Conservation (phyloP, 83 land plant species). For the Picea abies region DNA sequence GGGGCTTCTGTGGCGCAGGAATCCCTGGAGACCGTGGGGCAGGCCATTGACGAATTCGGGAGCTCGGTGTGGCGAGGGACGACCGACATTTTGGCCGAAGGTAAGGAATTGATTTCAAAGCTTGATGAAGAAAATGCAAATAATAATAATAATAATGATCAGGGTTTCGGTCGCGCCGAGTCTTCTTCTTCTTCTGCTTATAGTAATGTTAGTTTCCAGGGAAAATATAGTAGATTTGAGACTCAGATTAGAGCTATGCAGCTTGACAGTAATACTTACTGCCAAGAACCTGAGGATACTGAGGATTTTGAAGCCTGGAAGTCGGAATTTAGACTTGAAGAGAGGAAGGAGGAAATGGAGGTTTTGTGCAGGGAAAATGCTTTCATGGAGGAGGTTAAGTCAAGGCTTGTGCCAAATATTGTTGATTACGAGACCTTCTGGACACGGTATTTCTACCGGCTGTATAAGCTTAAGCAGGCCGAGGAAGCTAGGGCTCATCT, state of each 20-base stretch:
- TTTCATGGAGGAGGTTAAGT: slow-evolving; percentile 50
- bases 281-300: slow-evolving; percentile 71
- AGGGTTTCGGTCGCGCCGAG: not conserved
- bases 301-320: slow-evolving; percentile 65
- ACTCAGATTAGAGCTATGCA: slow-evolving; percentile 69
- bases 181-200: slow-evolving; percentile 22
- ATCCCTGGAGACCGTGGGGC: slow-evolving; percentile 85
- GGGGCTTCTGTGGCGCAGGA: slow-evolving; percentile 93
- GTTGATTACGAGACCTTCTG: slow-evolving; percentile 78
- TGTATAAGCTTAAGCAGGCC: slow-evolving; percentile 78
- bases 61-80: slow-evolving; percentile 78
- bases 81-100: slow-evolving; percentile 59
- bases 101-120: slow-evolving; percentile 37
- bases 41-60: slow-evolving; percentile 84
- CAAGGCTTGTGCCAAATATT: slow-evolving; percentile 59
- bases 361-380: slow-evolving; percentile 45
- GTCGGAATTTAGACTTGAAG: slow-evolving; percentile 47
- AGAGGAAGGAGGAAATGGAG: slow-evolving; percentile 67
- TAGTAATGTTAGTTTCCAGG: slow-evolving; percentile 16
- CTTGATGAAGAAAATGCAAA: slow-evolving; percentile 25
- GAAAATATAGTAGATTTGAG: slow-evolving; percentile 68
- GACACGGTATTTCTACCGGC: slow-evolving; percentile 78
- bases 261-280: slow-evolving; percentile 66
- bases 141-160: not conserved
- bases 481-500: slow-evolving; percentile 79